These are phyloP conservation scores for Trametes polyzona DNA, from an alignment of 1,284 basidiomycete genomes.

Conservation along the genomic window DNA sequence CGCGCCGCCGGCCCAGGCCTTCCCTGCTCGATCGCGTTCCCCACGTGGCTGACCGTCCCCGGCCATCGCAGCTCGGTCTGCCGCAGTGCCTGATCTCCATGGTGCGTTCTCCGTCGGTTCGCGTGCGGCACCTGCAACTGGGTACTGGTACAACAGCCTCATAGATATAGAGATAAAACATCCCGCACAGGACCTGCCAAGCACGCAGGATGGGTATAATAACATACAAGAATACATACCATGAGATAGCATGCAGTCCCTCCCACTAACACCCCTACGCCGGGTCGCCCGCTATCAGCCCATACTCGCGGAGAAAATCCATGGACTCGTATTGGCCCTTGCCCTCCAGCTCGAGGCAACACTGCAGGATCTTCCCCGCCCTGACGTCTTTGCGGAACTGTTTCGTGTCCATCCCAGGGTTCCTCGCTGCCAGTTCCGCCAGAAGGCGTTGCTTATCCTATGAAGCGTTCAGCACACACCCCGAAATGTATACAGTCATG, in stretches of 20 bases:
- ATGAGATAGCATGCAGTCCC: background rate
- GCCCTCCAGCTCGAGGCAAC: constrained; percentile 30
- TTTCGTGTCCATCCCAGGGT: constrained; percentile 10
- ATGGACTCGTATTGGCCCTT: constrained; percentile 18
- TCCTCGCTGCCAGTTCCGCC: constrained; percentile 19
- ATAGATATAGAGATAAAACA: background rate
- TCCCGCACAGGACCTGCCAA: background rate
- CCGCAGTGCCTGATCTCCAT: constrained; percentile 5
- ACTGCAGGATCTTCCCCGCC: constrained; percentile 30
- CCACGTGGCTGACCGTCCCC: background rate
- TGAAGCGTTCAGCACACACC: background rate
- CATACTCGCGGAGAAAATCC: constrained; percentile 20
- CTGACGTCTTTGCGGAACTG: constrained; percentile 26
- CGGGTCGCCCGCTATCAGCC: constrained; percentile 11
- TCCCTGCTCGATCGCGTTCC: background rate
- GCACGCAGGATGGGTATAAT: background rate
- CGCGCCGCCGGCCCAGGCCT: background rate
- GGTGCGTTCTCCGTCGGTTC: background rate
- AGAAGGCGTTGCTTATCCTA: constrained; percentile 24
- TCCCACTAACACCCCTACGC: background rate
- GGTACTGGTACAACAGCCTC: background rate
- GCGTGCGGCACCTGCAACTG: background rate
- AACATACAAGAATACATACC: background rate
- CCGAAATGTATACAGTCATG: too few species aligned
- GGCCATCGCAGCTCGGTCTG: background rate